These are phyloP conservation scores for Vachellia pachyceras DNA, from an alignment of 306 rosid species.

Conservation along the genomic window DNA sequence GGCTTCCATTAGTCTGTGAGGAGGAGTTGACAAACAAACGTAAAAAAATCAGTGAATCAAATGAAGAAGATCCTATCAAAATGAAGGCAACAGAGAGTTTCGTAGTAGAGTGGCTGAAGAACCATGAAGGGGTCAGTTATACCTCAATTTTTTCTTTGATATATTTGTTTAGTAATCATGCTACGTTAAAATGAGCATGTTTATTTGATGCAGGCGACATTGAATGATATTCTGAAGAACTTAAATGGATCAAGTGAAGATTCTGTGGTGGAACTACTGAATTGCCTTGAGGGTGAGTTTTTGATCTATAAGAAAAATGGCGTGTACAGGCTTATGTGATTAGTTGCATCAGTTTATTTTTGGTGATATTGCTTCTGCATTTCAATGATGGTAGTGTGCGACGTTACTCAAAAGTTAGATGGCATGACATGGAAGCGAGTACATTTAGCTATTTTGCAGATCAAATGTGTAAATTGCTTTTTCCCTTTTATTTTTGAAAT, in stretches of 20 bases:
- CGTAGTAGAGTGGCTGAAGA: constrained; percentile 69
- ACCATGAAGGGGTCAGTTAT: constrained; percentile 66
- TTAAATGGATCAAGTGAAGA: constrained; percentile 67
- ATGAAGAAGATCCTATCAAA: constrained; percentile 38
- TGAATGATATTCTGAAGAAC: constrained; percentile 57
- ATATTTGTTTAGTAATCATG: constrained; percentile 4
- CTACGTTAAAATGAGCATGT: constrained; percentile 5
- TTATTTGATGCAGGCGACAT: constrained; percentile 63
- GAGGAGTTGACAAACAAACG: constrained; percentile 54
- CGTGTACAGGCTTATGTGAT: constrained; percentile 63
- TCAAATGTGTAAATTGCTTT: background rate
- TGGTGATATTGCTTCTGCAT: background rate
- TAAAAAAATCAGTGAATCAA: constrained; percentile 50
- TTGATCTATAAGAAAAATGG: constrained; percentile 60
- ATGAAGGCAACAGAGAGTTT: constrained; percentile 68
- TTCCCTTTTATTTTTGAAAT: background rate
- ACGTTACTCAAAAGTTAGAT: constrained; percentile 6
- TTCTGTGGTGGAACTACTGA: constrained; percentile 58
- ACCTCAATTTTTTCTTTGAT: constrained; percentile 24
- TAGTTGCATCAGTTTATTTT: constrained; percentile 1
- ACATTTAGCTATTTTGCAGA: background rate
- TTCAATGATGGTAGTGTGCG: background rate
- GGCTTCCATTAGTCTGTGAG: constrained; percentile 34
- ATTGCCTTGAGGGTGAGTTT: constrained; percentile 72
- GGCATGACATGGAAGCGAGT: background rate